These are phyloP conservation scores for Blastocystis hominis DNA, from an alignment of 352 stramenopile species.

Conservation along the genomic window DNA sequence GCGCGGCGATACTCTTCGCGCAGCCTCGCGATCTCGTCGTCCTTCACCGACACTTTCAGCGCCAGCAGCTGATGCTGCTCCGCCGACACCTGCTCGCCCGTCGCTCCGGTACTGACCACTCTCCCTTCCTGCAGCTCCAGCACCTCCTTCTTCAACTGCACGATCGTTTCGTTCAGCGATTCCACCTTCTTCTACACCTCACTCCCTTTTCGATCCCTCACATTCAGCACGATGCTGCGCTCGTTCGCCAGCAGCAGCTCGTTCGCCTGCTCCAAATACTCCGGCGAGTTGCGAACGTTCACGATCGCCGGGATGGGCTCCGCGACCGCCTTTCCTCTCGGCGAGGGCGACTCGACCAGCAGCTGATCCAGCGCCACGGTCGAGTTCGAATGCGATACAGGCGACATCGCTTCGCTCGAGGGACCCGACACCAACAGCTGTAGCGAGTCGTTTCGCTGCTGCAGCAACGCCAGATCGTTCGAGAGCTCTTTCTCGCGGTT, in stretches of 20 bases:
- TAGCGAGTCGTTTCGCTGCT: background rate
- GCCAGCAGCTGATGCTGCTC: slow-evolving; percentile 16
- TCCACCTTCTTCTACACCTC: slow-evolving; percentile 36
- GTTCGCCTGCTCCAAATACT: slow-evolving; percentile 37
- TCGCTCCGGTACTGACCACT: background rate
- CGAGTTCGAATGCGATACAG: background rate
- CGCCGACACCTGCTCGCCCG: background rate
- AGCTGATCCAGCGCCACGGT: background rate
- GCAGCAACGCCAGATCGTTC: background rate
- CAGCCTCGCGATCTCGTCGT: slow-evolving; percentile 3
- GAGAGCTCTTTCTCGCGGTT: background rate
- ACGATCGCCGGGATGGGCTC: background rate
- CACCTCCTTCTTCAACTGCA: background rate
- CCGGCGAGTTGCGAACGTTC: background rate
- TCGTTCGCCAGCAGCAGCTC: slow-evolving; percentile 15
- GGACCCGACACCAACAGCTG: background rate
- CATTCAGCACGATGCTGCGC: slow-evolving; percentile 15
- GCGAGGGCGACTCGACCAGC: background rate
- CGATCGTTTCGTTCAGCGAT: background rate
- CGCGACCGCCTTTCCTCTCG: background rate
- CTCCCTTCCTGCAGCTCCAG: background rate
- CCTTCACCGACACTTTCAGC: slow-evolving; percentile 10
- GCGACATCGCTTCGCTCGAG: background rate
- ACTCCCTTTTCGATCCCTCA: background rate
- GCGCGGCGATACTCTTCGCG: background rate